phyloP scores from a whole-genome alignment of 148 eudicot genomes.

The Chenopodium berlandieri region DNA sequence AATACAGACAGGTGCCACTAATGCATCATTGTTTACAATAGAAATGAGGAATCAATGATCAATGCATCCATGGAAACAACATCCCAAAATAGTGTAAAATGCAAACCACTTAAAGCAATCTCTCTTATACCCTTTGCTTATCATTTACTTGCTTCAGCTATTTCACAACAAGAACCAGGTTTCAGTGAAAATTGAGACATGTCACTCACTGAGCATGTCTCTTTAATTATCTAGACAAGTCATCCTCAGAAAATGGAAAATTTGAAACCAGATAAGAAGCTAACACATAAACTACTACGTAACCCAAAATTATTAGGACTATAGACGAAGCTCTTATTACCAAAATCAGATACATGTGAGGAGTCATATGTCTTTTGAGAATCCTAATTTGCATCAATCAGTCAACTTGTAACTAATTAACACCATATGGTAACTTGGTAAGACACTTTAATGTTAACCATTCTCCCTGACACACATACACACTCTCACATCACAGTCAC shows the following conservation, averaged over 20 bases:
- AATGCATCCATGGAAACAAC: background rate
- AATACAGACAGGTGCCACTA: background rate
- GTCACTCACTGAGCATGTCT: background rate
- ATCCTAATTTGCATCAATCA: conserved; percentile 3
- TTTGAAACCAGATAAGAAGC: background rate
- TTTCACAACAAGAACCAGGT: background rate
- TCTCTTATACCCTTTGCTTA: background rate
- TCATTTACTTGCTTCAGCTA: background rate
- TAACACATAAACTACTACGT: background rate
- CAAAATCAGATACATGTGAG: background rate
- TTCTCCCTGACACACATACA: background rate
- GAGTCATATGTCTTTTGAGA: background rate
- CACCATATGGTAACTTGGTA: background rate
- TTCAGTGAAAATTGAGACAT: background rate
- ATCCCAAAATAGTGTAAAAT: background rate
- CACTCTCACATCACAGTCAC: too few species aligned
- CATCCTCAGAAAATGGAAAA: background rate
- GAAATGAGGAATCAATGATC: background rate
- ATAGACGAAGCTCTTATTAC: background rate
- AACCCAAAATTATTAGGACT: background rate
- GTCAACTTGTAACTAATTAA: background rate
- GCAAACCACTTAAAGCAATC: background rate
- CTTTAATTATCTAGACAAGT: background rate
- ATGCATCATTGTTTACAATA: background rate
- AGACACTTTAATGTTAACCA: background rate